Conservation (phyloP, 345 rosid genomes). For the Balakata baccata region DNA sequence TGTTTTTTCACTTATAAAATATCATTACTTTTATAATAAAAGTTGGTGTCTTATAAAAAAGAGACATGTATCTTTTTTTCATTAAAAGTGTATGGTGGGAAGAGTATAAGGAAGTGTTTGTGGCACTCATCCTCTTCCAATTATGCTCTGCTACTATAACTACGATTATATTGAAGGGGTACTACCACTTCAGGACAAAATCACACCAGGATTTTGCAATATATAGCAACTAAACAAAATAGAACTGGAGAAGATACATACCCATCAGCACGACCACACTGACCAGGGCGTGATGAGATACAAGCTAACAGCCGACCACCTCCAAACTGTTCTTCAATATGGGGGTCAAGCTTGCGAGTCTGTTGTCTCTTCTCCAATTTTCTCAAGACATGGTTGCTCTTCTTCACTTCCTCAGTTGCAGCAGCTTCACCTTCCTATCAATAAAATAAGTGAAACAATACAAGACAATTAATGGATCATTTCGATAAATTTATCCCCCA, state of each 20-base stretch:
- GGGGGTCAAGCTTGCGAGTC: conserved; percentile 27
- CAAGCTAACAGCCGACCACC: conserved; percentile 25
- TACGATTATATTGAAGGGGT: too few relatives aligned
- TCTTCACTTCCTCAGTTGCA: conserved; percentile 23
- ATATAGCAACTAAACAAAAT: not conserved
- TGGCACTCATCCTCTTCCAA: too few relatives aligned
- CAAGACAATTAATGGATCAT: not conserved
- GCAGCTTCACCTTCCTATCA: conserved; percentile 26
- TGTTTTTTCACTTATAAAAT: too few relatives aligned
- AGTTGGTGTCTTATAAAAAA: too few relatives aligned
- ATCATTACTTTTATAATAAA: too few relatives aligned
- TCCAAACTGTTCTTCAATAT: conserved; percentile 27
- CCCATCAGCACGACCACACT: conserved; percentile 32
- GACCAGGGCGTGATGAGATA: conserved; percentile 31
- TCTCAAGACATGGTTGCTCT: conserved; percentile 25
- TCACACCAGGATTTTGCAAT: not conserved
- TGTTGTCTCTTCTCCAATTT: conserved; percentile 30
- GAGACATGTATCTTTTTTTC: too few relatives aligned
- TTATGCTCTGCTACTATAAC: too few relatives aligned
- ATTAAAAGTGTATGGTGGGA: too few relatives aligned
- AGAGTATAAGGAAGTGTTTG: too few relatives aligned
- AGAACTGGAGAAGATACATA: not conserved
- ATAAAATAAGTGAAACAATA: not conserved
- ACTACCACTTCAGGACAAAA: not conserved
- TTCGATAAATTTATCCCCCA: not conserved